A percentile compares a stretch with the other conserved stretches of the same genome.
phyloP scores from a whole-genome alignment of 805 yeast species.

The Pichia pseudocactophila region DNA sequence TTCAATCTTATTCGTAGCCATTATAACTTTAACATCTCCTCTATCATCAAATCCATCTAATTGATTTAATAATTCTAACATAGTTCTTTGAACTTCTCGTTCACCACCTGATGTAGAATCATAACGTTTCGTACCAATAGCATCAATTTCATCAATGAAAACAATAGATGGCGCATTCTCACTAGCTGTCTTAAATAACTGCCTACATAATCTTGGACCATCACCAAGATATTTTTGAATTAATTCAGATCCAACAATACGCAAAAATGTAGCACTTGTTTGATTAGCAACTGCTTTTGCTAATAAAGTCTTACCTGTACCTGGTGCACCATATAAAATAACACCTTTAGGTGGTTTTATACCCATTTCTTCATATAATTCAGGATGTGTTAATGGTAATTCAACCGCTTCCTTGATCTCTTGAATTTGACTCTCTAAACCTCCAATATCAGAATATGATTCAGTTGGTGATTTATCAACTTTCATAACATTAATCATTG shows the following conservation, averaged over 20 bases:
- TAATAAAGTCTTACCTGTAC: conserved; percentile 91
- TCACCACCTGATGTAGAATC: conserved; percentile 92
- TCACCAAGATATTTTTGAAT: conserved; percentile 97
- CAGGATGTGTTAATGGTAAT: conserved; percentile 93
- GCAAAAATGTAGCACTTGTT: conserved; percentile 88
- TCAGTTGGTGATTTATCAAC: conserved; percentile 96
- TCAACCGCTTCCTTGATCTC: conserved; percentile 97
- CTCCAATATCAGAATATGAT: conserved; percentile 95
- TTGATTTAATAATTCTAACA: conserved; percentile 92
- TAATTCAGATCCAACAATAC: conserved; percentile 95
- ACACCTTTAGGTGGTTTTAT: conserved; percentile 98
- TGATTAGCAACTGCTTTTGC: conserved; percentile 99
- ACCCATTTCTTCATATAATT: conserved; percentile 96
- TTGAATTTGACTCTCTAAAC: conserved; percentile 90
- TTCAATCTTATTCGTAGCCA: conserved; percentile 97
- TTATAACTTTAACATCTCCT: conserved; percentile 93
- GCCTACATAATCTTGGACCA: conserved; percentile 92
- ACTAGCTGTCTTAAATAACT: conserved; percentile 91
- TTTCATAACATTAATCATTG: conserved; percentile 96
- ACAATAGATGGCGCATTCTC: conserved; percentile 98
- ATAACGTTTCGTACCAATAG: conserved; percentile 97
- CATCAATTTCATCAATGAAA: conserved; percentile 96
- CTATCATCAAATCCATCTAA: conserved; percentile 96
- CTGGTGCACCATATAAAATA: conserved; percentile 94
- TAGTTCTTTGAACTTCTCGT: conserved; percentile 94